Evolutionary conservation across 1,139 yeast species (phyloP), one percentile per base, ranked within the genome.

Genomic region (Taphrina communis): DNA sequence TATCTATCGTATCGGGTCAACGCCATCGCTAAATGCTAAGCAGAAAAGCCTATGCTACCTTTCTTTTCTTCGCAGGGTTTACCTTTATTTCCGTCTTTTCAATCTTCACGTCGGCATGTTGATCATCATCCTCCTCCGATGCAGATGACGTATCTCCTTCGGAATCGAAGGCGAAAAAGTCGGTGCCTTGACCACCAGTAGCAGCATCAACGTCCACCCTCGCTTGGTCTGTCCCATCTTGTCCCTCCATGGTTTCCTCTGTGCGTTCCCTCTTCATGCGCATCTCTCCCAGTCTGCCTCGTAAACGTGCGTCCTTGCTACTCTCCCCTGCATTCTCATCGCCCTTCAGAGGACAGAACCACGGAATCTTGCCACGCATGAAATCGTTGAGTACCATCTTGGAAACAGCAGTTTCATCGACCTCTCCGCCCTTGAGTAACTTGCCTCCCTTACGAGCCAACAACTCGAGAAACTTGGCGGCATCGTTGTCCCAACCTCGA

Each of bases 301-400:
- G 63, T 44, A 65, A 46, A 3, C 63, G 48, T 6, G 68, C 63
- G 46, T 65, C 68, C 12, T 39, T 50, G 51, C 63, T 46, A 11
- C 57, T 65, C 55, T 65, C 68, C 6, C 68, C 68, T 19, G 60
- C 61, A 39, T 65, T 57, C 14, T 65, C 51, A 70, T 74, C 42
- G 65, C 80, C 81, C 17, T 98, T 98, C 59, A 99, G 98, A 46
- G 95, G 87, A 44, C 91, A 91, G 78, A 94, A 94, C 99, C 99
- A 94, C 35, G 99, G 99, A 70, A 94, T 92, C 77, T 92, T 91
- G 71, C 99, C 99, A 79, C 99, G 86, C 80, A 91, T 94, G 82
- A 94, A 94, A 78, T 94, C 99, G 75, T 90, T 92, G 77, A 94
- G 84, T 44, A 94, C 88, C 77, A 89, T 88, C 78, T 92, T 94